Evolutionary conservation across 2,329 filamentous ascomycete genomes (phyloP), one percentile per base, ranked within the genome.

Genomic region (Fusarium nisikadoi): DNA sequence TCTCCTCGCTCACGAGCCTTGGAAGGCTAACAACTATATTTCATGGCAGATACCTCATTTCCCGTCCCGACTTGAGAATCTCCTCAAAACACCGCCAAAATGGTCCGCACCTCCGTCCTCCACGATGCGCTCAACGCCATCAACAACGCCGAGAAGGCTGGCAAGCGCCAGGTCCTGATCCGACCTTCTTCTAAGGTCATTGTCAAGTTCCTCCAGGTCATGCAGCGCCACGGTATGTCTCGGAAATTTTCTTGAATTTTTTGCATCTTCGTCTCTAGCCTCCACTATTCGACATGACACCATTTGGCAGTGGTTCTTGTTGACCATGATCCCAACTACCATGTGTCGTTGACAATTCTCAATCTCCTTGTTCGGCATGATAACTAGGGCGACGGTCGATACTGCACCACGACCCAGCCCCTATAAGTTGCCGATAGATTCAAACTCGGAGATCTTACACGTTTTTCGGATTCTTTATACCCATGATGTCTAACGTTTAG

Each of bases 381-480:
- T 98, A 98, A 98, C 96, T 99, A 97, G 95, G 84, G 94, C 92
- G 92, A 94, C 90, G 91, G 92, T 95, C 92, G 90, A 89, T 84
- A 76, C 77, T 77, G 84, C 87, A 85, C 88, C 86, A 98, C 94
- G 93, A 92, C 91, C 89, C 92, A 91, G 94, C 95, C 94, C 95
- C 94, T 99, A 98, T 99, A 98, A 98, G 91, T 97, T 91, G 91
- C 94, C 95, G 96, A 97, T 93, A 99, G 86, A 99, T 96, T 84
- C 87, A 93, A 82, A 79, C 81, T 84, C 84, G 92, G 92, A 90
- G 92, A 92, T 95, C 94, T 98, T 97, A 97, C 94, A 97, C 93
- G 92, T 97, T 94, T 91, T 92, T 92, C 79, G 79, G 81, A 93
- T 86, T 87, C 84, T 86, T 76, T 68, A 73, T 81, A 67, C 77